A percentile compares a stretch with the other conserved stretches of the same genome.
These are phyloP conservation scores for Nakazawaea pomicola DNA, from an alignment of 805 yeast genomes.

Conservation along the genomic window DNA sequence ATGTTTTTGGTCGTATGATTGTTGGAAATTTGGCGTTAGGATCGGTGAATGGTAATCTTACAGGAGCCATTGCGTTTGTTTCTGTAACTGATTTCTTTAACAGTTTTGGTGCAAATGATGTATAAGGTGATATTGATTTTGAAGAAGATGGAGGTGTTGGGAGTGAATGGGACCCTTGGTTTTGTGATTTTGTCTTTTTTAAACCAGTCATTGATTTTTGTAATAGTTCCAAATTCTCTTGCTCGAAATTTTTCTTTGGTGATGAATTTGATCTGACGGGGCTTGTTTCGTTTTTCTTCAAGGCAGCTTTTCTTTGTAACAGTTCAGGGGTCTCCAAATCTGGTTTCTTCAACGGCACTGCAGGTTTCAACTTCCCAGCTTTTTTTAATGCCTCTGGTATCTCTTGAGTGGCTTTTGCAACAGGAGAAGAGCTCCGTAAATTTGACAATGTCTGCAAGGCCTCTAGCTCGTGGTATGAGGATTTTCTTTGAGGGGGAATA, in stretches of 20 bases:
- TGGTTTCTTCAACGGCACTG: constrained; percentile 9
- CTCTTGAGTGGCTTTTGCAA: constrained; percentile 1
- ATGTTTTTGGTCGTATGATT: constrained; percentile 14
- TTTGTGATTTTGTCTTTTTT: background rate
- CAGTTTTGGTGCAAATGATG: too few species aligned
- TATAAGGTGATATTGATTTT: background rate
- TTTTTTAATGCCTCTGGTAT: constrained; percentile 16
- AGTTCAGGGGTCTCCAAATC: constrained; percentile 5
- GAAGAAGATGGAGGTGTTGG: constrained; percentile 1
- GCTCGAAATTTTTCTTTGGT: constrained; percentile 9
- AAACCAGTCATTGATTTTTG: constrained; percentile 9
- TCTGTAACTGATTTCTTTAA: too few species aligned
- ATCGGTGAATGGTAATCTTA: constrained; percentile 9
- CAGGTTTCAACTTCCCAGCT: constrained; percentile 14
- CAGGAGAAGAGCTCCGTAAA: constrained; percentile 11
- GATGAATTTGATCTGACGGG: background rate
- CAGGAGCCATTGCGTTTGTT: constrained; percentile 4
- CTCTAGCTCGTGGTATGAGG: constrained; percentile 13
- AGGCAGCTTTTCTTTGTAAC: background rate
- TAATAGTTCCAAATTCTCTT: constrained; percentile 6
- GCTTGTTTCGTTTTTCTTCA: constrained; percentile 3
- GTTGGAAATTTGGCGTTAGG: constrained; percentile 9
- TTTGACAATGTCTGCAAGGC: constrained; percentile 14
- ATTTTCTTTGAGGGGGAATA: constrained; percentile 1
- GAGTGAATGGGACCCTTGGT: background rate